phyloP scores from a whole-genome alignment of 345 rosid species.

The Gossypium australe region DNA sequence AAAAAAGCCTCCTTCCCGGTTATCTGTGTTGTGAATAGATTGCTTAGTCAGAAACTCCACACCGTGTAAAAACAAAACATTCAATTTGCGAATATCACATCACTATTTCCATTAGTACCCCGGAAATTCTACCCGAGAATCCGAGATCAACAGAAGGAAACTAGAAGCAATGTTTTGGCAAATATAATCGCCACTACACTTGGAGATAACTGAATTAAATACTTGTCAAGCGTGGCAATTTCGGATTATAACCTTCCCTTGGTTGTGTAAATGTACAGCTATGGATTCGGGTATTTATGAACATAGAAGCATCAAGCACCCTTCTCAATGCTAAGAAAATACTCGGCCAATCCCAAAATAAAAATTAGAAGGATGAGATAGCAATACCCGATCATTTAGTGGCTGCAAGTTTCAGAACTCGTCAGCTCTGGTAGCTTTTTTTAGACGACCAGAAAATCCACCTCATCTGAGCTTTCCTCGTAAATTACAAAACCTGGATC shows the following conservation, averaged over 20 bases:
- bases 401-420: conserved; percentile 4
- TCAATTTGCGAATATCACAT: background rate
- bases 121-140: background rate
- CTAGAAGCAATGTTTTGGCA: background rate
- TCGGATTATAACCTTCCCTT: background rate
- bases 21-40: background rate
- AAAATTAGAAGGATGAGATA: background rate
- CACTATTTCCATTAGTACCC: background rate
- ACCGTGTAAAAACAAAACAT: background rate
- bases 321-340: conserved; percentile 1
- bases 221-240: background rate
- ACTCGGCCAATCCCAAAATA: background rate
- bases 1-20: background rate
- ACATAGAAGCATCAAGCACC: background rate
- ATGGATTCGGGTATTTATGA: background rate
- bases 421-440: conserved; percentile 10
- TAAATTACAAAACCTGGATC: conserved; percentile 39
- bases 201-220: background rate
- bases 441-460: conserved; percentile 44
- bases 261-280: background rate
- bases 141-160: background rate
- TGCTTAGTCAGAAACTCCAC: background rate
- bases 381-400: conserved; percentile 9
- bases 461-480: conserved; percentile 69
- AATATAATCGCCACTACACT: background rate